A percentile compares a stretch with the other conserved stretches of the same genome.
Conservation (phyloP, 352 stramenopile genomes). For the Phytophthora colocasiae region DNA sequence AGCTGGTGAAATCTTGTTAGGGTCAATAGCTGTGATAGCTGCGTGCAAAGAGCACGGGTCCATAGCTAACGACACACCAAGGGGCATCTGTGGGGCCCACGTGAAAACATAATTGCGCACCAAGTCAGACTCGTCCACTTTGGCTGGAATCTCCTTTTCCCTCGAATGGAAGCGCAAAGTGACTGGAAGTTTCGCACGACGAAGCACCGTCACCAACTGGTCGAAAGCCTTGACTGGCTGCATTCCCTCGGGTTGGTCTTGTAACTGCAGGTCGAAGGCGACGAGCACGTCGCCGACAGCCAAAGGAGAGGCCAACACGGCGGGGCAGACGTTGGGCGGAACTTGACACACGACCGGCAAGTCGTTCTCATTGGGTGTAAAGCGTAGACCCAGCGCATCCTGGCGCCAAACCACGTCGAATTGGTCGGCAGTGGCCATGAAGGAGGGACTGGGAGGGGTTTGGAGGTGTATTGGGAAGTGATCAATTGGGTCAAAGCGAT, state of each 20-base stretch:
- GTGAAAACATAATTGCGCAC: slow-evolving; percentile 58
- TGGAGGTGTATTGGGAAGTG: slow-evolving; percentile 20
- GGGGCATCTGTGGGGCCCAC: slow-evolving; percentile 53
- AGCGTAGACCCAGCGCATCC: slow-evolving; percentile 65
- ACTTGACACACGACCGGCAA: slow-evolving; percentile 79
- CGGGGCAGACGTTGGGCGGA: slow-evolving; percentile 49
- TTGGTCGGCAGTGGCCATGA: slow-evolving; percentile 8
- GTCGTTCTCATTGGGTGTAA: slow-evolving; percentile 76
- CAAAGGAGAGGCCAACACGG: slow-evolving; percentile 55
- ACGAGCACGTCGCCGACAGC: slow-evolving; percentile 73
- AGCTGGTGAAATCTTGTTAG: slow-evolving; percentile 60
- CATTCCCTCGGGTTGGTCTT: slow-evolving; percentile 34
- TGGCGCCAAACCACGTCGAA: slow-evolving; percentile 75
- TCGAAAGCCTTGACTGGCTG: slow-evolving; percentile 51
- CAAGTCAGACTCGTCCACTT: slow-evolving; percentile 49
- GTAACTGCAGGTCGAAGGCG: slow-evolving; percentile 52
- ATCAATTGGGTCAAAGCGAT: slow-evolving; percentile 15
- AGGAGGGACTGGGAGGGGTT: neutral
- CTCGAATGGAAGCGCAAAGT: slow-evolving; percentile 73
- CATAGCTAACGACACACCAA: slow-evolving; percentile 82
- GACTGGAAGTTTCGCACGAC: slow-evolving; percentile 58
- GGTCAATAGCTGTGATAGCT: slow-evolving; percentile 70
- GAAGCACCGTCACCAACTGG: slow-evolving; percentile 61
- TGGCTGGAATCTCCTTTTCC: slow-evolving; percentile 48
- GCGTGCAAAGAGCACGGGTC: slow-evolving; percentile 79